These are phyloP conservation scores for Bromus sterilis DNA, from an alignment of 176 grass and related monocot species.

Conservation along the genomic window DNA sequence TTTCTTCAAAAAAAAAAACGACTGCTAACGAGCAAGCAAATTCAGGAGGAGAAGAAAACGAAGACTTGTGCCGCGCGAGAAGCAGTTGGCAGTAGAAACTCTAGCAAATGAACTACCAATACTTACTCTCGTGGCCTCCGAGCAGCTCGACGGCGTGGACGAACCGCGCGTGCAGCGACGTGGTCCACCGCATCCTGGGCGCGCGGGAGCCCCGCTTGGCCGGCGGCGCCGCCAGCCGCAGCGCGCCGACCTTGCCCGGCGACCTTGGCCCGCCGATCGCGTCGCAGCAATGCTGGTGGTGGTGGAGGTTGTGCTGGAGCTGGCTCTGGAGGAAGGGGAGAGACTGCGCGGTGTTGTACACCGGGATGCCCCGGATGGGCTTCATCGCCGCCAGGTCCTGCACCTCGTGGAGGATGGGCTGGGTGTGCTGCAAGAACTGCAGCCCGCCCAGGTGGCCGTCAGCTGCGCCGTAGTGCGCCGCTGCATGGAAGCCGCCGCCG, in stretches of 20 bases:
- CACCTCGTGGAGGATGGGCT: slow-evolving; percentile 36
- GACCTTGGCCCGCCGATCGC: slow-evolving; percentile 34
- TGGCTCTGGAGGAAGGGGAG: slow-evolving; percentile 46
- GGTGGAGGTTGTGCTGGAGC: slow-evolving; percentile 17
- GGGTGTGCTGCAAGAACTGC: slow-evolving; percentile 51
- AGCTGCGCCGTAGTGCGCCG: not conserved
- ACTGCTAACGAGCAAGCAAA: not conserved
- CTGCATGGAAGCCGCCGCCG: not conserved
- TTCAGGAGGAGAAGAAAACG: not conserved
- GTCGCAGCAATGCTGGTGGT: slow-evolving; percentile 32
- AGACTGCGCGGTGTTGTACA: slow-evolving; percentile 56
- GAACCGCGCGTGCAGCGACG: slow-evolving; percentile 85
- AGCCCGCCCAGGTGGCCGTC: not conserved
- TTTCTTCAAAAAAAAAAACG: not conserved
- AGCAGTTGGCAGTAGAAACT: not conserved
- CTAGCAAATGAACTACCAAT: not conserved
- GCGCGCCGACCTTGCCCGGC: slow-evolving; percentile 24
- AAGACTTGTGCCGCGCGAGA: not conserved
- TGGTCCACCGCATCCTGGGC: slow-evolving; percentile 95
- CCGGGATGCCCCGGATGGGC: slow-evolving; percentile 83
- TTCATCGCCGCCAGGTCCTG: slow-evolving; percentile 43
- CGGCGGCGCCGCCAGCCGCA: slow-evolving; percentile 43
- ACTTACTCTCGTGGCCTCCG: slow-evolving; percentile 92
- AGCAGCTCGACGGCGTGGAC: slow-evolving; percentile 91
- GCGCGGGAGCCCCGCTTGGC: slow-evolving; percentile 46